Conservation (phyloP, 768 basidiomycete genomes). For the Grammothele lineata region DNA sequence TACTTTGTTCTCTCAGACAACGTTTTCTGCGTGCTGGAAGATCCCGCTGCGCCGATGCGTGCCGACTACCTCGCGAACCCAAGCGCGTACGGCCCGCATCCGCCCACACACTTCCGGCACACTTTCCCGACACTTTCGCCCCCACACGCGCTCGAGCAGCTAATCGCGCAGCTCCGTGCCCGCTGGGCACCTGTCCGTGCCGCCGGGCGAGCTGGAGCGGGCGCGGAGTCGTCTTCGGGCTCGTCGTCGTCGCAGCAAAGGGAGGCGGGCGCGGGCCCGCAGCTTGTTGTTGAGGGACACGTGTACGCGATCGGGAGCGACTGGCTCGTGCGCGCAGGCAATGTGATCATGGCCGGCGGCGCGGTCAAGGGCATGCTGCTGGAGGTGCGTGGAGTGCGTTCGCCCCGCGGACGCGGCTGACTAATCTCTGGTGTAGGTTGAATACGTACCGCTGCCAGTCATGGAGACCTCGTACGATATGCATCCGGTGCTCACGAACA, state of each 20-base stretch:
- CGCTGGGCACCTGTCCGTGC: conserved; percentile 72
- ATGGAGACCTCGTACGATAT: conserved; percentile 27
- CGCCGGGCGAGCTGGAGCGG: conserved; percentile 24
- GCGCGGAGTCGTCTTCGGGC: background rate
- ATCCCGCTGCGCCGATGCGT: conserved; percentile 65
- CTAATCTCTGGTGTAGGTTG: too few species aligned
- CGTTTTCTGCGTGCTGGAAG: conserved; percentile 76
- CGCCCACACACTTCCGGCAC: conserved; percentile 60
- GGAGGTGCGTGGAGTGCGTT: conserved; percentile 51
- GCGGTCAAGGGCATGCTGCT: conserved; percentile 80
- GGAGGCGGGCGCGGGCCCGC: conserved; percentile 38
- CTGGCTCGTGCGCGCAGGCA: conserved; percentile 78
- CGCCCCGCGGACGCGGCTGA: too few species aligned
- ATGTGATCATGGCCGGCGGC: conserved; percentile 72
- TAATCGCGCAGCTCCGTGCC: conserved; percentile 69
- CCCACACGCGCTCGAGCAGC: conserved; percentile 69
- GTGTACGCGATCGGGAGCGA: conserved; percentile 77
- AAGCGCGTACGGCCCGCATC: conserved; percentile 7
- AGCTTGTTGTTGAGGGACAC: conserved; percentile 68
- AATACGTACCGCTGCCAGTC: conserved; percentile 74
- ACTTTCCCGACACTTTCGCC: conserved; percentile 76
- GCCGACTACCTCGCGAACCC: conserved; percentile 49
- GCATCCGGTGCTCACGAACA: conserved; percentile 67
- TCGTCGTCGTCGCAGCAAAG: background rate
- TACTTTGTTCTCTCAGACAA: conserved; percentile 36